A percentile compares a stretch with the other conserved stretches of the same genome.
Evolutionary conservation across 257 asterid species (phyloP).

Genomic region (Salvia rosmarinus): DNA sequence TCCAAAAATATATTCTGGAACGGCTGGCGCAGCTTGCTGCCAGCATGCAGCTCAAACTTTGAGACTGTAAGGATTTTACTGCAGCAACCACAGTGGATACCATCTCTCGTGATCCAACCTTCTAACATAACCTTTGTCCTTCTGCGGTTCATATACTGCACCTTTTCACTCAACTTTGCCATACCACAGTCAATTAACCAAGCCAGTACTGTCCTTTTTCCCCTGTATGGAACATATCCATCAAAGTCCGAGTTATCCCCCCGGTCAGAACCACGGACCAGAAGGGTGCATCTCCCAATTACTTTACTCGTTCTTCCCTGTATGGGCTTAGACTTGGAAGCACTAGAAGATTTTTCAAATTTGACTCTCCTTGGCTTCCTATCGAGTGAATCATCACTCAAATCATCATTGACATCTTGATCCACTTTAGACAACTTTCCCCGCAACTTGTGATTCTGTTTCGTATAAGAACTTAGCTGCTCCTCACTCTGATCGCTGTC

Average conservation of each 20-base stretch:
- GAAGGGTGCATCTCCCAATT: conserved; percentile 80
- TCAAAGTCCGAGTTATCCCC: conserved; percentile 65
- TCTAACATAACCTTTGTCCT: conserved; percentile 75
- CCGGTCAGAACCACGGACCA: conserved; percentile 68
- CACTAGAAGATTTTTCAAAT: conserved; percentile 42
- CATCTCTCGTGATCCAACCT: conserved; percentile 97
- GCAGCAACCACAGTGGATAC: conserved; percentile 97
- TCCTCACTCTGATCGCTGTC: conserved; percentile 65
- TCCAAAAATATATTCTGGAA: conserved; percentile 83
- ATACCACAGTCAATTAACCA: conserved; percentile 87
- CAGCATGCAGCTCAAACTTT: conserved; percentile 98
- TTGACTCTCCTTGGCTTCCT: conserved; percentile 46
- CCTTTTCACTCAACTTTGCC: conserved; percentile 72
- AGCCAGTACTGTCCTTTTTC: conserved; percentile 84
- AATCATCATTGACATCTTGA: conserved; percentile 47
- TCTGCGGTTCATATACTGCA: conserved; percentile 88
- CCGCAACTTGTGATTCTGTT: conserved; percentile 52
- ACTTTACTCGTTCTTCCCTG: conserved; percentile 66
- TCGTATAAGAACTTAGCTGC: conserved; percentile 50
- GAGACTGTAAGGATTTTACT: conserved; percentile 91
- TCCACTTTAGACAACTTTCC: conserved; percentile 44
- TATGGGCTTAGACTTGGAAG: conserved; percentile 42
- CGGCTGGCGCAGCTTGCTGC: conserved; percentile 86
- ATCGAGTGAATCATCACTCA: conserved; percentile 44
- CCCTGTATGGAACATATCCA: conserved; percentile 74